Percentiles rank a stretch among this genome's conserved stretches.
Conservation (phyloP, 495 filamentous ascomycete species). For the Baudoinia panamericana region DNA sequence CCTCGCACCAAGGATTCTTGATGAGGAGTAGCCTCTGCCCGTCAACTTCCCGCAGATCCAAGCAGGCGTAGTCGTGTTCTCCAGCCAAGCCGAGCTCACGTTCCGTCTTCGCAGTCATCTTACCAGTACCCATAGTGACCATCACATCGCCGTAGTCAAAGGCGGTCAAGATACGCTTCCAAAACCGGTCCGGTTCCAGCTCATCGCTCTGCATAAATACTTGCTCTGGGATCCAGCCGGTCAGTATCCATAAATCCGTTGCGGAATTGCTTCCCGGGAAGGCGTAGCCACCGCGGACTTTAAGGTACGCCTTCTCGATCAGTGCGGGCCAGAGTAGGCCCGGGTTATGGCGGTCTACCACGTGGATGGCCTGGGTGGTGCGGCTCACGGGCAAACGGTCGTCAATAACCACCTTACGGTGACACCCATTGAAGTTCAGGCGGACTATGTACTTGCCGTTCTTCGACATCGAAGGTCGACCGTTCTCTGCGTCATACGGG, state of each 20-base stretch:
- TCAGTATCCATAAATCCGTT: slow-evolving; percentile 80
- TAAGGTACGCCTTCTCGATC: slow-evolving; percentile 95
- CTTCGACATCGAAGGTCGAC: slow-evolving; percentile 46
- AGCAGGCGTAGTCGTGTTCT: slow-evolving; percentile 86
- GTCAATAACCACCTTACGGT: slow-evolving; percentile 75
- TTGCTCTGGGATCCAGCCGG: slow-evolving; percentile 95
- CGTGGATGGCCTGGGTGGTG: slow-evolving; percentile 58
- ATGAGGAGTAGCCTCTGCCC: slow-evolving; percentile 57
- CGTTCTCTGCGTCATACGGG: slow-evolving; percentile 49
- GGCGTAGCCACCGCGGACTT: slow-evolving; percentile 89
- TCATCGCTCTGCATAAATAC: slow-evolving; percentile 76
- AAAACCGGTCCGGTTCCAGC: slow-evolving; percentile 56
- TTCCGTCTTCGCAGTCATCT: slow-evolving; percentile 59
- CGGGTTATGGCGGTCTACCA: slow-evolving; percentile 75
- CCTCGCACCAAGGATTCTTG: slow-evolving; percentile 93
- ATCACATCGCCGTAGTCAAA: slow-evolving; percentile 73
- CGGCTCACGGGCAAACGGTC: slow-evolving; percentile 78
- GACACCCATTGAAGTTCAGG: slow-evolving; percentile 90
- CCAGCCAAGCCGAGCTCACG: slow-evolving; percentile 65
- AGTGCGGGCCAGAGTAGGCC: slow-evolving; percentile 79
- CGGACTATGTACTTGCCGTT: slow-evolving; percentile 86
- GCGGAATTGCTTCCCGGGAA: slow-evolving; percentile 98
- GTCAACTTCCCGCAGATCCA: slow-evolving; percentile 59
- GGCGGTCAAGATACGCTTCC: slow-evolving; percentile 60
- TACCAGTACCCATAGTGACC: slow-evolving; percentile 80